Evolutionary conservation across 495 filamentous ascomycete genomes (phyloP).

Genomic region (Pyronema omphalodes): DNA sequence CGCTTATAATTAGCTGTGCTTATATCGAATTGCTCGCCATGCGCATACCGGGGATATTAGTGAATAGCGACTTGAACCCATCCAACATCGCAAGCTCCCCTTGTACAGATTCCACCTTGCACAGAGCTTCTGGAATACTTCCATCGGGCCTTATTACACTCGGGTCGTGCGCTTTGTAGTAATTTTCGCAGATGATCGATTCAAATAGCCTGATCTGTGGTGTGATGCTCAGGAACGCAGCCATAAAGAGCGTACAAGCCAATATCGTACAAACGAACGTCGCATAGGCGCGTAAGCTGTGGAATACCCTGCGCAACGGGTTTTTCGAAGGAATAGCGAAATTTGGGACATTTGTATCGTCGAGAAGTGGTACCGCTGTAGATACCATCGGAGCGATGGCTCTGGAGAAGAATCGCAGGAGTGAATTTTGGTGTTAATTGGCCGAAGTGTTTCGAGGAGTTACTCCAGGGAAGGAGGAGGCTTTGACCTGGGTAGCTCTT

Average conservation of each 20-base stretch:
- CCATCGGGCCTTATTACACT: neutral
- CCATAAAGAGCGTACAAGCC: constrained; percentile 2
- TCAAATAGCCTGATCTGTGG: constrained; percentile 5
- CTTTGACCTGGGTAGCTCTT: too few relatives aligned
- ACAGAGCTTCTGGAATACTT: neutral
- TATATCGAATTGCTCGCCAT: neutral
- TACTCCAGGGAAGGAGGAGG: too few relatives aligned
- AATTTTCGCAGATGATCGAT: neutral
- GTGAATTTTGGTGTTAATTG: too few relatives aligned
- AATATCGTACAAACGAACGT: constrained; percentile 3
- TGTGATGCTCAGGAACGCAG: neutral
- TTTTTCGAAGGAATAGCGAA: neutral
- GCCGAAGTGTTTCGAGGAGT: too few relatives aligned
- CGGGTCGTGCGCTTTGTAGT: neutral
- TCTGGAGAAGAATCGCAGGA: too few relatives aligned
- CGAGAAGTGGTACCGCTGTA: too few relatives aligned
- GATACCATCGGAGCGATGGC: too few relatives aligned
- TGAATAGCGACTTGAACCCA: constrained; percentile 3
- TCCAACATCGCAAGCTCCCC: constrained; percentile 4
- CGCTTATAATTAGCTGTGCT: neutral
- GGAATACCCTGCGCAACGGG: neutral
- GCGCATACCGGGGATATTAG: constrained; percentile 2
- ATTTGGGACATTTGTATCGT: neutral
- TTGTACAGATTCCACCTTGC: constrained; percentile 3
- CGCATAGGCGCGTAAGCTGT: neutral